Evolutionary conservation across 345 rosid genomes (phyloP), one percentile per base, ranked within the genome.

Genomic region (Microcos paniculata): DNA sequence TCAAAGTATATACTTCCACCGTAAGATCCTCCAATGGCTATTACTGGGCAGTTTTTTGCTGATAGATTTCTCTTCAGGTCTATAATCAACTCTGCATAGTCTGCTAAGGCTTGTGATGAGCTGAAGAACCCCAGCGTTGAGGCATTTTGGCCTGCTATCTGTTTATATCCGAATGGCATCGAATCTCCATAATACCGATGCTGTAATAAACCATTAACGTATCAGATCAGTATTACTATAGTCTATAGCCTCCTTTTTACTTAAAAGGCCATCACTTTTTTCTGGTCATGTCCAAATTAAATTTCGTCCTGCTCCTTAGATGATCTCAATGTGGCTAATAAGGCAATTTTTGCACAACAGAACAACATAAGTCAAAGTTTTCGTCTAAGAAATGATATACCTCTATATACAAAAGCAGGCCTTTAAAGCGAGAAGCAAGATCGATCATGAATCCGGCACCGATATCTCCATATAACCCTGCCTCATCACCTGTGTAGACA

Each of bases 151-250:
- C 78, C 79, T 62, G 68, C 75, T 43, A 66, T 33, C 15, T 62
- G 71, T 45, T 70, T 40, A 18, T 18, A n/a, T 35, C 65, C 72
- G 33, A 77, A 80, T 15, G 85, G 85, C 40, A 84, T 77, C 6
- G 87, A 84, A 28, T 84, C 62, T 3, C 87, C 87, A 61, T 81
- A 81, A 59, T 73, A 84, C 3, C 87, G 79, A 45, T 84, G 87
- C 85, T 84, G 82, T 9, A 55, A 55, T 3, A 15, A 55, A 23
- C 10, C 30, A 1, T 55, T 55, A 21, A 55, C 0, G 21, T 7
- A 51, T 18, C 51, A 46, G 51, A n/a, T n/a, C n/a, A n/a, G n/a
- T n/a, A n/a, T n/a, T n/a, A n/a, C n/a, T n/a, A n/a, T n/a, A n/a
- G n/a, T n/a, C n/a, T n/a, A n/a, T n/a, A n/a, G n/a, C n/a, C n/a